Conservation (phyloP, 805 yeast genomes). For the Pichia heedii region DNA sequence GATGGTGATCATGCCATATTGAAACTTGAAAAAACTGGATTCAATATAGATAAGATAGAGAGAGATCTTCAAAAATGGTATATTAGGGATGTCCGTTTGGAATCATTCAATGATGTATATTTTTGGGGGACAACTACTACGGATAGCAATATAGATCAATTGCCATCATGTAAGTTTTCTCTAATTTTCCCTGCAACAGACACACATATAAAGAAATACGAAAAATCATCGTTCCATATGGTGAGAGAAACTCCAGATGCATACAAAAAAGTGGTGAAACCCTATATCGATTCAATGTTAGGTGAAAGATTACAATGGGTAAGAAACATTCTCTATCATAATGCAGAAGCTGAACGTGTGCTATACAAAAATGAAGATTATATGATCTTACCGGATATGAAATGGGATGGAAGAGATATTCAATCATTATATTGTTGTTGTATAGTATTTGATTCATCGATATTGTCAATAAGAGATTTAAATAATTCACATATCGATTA, state of each 20-base stretch:
- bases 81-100: background rate
- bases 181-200: conserved; percentile 85
- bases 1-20: conserved; percentile 55
- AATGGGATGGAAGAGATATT: conserved; percentile 77
- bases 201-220: conserved; percentile 70
- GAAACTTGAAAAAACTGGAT: conserved; percentile 65
- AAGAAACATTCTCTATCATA: conserved; percentile 66
- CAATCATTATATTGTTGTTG: conserved; percentile 71
- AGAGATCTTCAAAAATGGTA: background rate
- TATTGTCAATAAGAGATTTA: conserved; percentile 71
- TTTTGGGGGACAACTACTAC: conserved; percentile 59
- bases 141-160: conserved; percentile 33
- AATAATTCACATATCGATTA: conserved; percentile 48
- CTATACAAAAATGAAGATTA: conserved; percentile 60
- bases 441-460: conserved; percentile 59
- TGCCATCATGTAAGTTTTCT: conserved; percentile 63
- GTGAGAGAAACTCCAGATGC: conserved; percentile 75
- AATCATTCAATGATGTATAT: conserved; percentile 61
- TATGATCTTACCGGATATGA: conserved; percentile 86
- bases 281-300: conserved; percentile 67
- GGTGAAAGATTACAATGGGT: conserved; percentile 88
- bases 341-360: conserved; percentile 80
- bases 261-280: conserved; percentile 53
- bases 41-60: conserved; percentile 19
- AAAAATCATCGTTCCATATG: conserved; percentile 49